Evolutionary conservation across 805 yeast species (phyloP).

Genomic region (Schwanniomyces yamadae): DNA sequence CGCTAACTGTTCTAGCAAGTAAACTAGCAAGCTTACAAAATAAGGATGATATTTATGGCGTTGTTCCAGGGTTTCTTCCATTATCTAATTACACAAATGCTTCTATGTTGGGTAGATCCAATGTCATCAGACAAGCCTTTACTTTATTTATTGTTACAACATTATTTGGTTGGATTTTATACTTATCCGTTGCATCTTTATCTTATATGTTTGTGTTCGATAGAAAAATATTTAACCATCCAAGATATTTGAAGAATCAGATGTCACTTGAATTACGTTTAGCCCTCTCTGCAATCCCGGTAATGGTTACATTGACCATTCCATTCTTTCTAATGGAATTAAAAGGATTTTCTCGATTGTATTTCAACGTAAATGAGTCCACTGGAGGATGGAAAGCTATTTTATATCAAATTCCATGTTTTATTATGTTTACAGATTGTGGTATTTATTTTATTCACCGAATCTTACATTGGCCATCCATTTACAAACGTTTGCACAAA

Average conservation of each 20-base stretch:
- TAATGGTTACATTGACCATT: constrained; percentile 80
- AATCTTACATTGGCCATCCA: constrained; percentile 87
- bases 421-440: constrained; percentile 91
- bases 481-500: constrained; percentile 86
- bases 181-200: constrained; percentile 70
- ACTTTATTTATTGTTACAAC: constrained; percentile 69
- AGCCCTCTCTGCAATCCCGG: constrained; percentile 81
- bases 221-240: constrained; percentile 89
- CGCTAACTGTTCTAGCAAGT: constrained; percentile 13
- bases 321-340: constrained; percentile 90
- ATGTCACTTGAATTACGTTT: constrained; percentile 77
- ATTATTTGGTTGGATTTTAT: constrained; percentile 83
- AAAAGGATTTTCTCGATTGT: constrained; percentile 78
- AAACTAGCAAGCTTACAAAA: constrained; percentile 23
- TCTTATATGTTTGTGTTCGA: constrained; percentile 82
- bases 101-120: constrained; percentile 73
- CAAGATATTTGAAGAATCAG: constrained; percentile 92
- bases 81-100: constrained; percentile 55
- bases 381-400: constrained; percentile 70
- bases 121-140: constrained; percentile 65
- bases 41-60: constrained; percentile 54
- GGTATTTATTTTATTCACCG: constrained; percentile 91
- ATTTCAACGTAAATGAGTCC: constrained; percentile 60
- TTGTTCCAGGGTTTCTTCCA: constrained; percentile 56
- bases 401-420: constrained; percentile 66